Percentiles rank a stretch among this genome's conserved stretches.
phyloP scores from a whole-genome alignment of 768 basidiomycete genomes.

The Serpula lacrymans region DNA sequence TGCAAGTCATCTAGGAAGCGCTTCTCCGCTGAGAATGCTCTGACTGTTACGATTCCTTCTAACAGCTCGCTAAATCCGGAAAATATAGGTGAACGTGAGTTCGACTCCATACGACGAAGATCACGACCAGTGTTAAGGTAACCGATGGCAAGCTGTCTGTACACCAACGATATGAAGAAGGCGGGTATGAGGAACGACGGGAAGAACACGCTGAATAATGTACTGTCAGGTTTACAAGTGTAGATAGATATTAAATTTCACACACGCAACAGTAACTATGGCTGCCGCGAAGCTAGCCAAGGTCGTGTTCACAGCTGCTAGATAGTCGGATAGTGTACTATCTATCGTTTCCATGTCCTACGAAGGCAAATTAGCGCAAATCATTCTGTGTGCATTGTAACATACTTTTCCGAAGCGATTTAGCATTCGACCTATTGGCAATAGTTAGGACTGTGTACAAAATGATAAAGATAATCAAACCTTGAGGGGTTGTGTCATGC shows the following conservation, averaged over 20 bases:
- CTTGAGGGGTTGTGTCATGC: conserved; percentile 73
- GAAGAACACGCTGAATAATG: conserved; percentile 67
- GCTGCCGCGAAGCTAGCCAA: conserved; percentile 70
- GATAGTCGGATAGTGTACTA: conserved; percentile 53
- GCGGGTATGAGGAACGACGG: conserved; percentile 84
- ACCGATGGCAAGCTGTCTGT: conserved; percentile 65
- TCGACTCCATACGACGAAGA: conserved; percentile 87
- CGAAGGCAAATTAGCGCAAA: too few species aligned
- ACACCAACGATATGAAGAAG: conserved; percentile 65
- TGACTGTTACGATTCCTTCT: conserved; percentile 91
- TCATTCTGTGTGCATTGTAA: background rate
- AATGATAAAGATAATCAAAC: conserved; percentile 21
- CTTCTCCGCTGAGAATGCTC: conserved; percentile 83
- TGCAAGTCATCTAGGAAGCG: conserved; percentile 76
- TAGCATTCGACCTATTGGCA: conserved; percentile 66
- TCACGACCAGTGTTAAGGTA: conserved; percentile 82
- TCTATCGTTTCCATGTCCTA: conserved; percentile 82
- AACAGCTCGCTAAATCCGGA: conserved; percentile 79
- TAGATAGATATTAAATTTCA: too few species aligned
- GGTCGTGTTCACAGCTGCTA: conserved; percentile 70
- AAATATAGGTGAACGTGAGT: conserved; percentile 80
- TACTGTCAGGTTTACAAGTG: too few species aligned
- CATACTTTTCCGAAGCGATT: conserved; percentile 70
- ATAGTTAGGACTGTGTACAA: background rate
- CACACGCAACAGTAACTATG: conserved; percentile 61